Base-by-base conservation (phyloP, 2,329 filamentous ascomycete genomes). In the Xylaria sp. region DNA sequence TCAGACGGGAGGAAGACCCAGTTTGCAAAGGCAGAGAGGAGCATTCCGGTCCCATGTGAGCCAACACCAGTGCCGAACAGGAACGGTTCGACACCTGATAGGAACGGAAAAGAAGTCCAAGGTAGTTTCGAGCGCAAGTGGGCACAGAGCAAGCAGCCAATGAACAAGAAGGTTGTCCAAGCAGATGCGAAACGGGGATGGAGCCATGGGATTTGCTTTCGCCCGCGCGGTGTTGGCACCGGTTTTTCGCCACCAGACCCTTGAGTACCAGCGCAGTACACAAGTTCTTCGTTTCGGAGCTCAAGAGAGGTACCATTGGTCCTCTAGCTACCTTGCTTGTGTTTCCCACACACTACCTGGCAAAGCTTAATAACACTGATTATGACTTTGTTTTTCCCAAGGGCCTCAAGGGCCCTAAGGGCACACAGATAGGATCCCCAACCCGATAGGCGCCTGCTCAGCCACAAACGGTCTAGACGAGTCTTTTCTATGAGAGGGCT, bases 401-500 rank as follows among this genome's bases (percentile, higher is more conserved):
- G 31, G 13, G n/a, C n/a, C n/a, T n/a, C n/a, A n/a, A n/a, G n/a
- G n/a, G n/a, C n/a, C n/a, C 49, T 25, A 54, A 57, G 58, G 55
- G 53, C 58, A 61, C 53, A 64, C 44, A 60, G 58, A 54, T 44
- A 43, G 23, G 40, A 44, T 49, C 43, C 51, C 57, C 37, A 60
- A 57, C 55, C 46, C 51, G 60, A 69, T 57, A 69, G 60, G 56
- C 53, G 52, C 58, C 57, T 58, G 60, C 70, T 67, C 71, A 73
- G 72, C 72, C 72, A 72, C 72, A 73, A 70, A 71, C 29, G 68
- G 63, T 73, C 72, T 73, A 65, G 72, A 67, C 71, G 63, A 59
- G 71, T 54, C 70, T 70, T 62, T 67, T 52, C 59, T 40, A 55
- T 51, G 66, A 60, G 62, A n/a, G 67, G 62, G 59, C 52, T 47